Conservation (phyloP, 192 early-diverging fungal genomes). For the Chytriomyces hyalinus region DNA sequence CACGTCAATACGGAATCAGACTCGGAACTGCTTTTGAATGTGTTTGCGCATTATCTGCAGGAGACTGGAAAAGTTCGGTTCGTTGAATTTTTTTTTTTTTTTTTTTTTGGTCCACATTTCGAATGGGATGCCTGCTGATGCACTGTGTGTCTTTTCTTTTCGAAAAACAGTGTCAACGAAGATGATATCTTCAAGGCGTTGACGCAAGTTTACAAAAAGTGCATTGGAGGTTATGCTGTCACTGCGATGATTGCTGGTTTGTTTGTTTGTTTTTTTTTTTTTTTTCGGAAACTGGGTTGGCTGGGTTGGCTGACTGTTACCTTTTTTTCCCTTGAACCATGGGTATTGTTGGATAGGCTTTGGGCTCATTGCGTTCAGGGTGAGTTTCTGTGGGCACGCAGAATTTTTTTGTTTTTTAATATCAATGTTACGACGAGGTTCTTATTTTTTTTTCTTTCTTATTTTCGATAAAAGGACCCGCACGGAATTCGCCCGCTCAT, state of each 20-base stretch:
- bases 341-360: constrained; percentile 59
- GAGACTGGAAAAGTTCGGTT: constrained; percentile 92
- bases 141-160: neutral
- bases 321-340: neutral
- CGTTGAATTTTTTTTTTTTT: neutral
- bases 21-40: constrained; percentile 97
- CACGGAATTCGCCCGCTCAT: constrained; percentile 96
- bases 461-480: constrained; percentile 76
- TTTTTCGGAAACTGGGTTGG: neutral
- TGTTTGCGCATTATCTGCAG: constrained; percentile 97
- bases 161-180: constrained; percentile 80
- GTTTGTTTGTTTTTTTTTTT: constrained; percentile 9
- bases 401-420: neutral
- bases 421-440: neutral
- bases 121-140: neutral
- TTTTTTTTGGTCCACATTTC: constrained; percentile 5
- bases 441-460: constrained; percentile 20
- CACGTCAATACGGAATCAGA: constrained; percentile 99
- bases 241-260: constrained; percentile 94
- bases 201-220: constrained; percentile 79
- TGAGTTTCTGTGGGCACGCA: constrained; percentile 20
- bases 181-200: constrained; percentile 98
- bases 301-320: neutral
- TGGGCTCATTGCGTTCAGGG: constrained; percentile 85
- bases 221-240: constrained; percentile 92